phyloP scores from a whole-genome alignment of 441 rosid genomes.

The Jatropha podagrica region DNA sequence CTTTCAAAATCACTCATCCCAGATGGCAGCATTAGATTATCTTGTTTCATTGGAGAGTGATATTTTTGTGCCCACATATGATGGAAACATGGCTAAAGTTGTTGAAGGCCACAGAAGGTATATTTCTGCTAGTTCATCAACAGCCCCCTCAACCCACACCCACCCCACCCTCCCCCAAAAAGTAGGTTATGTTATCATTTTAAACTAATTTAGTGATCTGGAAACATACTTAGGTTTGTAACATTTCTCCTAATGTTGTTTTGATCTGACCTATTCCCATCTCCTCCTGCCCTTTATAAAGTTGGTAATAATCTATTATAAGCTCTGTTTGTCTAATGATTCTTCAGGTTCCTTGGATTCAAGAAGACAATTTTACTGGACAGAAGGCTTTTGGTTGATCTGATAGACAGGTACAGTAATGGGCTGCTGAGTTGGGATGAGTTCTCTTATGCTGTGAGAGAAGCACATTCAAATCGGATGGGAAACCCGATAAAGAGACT shows the following conservation, averaged over 20 bases:
- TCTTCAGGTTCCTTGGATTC: constrained; percentile 73
- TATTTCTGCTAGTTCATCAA: not conserved
- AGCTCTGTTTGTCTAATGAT: constrained; percentile 1
- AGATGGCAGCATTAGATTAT: constrained; percentile 94
- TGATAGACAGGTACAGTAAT: constrained; percentile 62
- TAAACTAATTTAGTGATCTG: constrained; percentile 8
- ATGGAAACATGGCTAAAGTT: constrained; percentile 97
- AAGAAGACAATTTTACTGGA: constrained; percentile 75
- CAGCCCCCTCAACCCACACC: too few relatives aligned
- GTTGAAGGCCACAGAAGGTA: constrained; percentile 99
- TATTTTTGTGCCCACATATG: constrained; percentile 86
- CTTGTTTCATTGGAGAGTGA: constrained; percentile 91
- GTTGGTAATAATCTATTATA: not conserved
- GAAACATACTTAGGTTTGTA: not conserved
- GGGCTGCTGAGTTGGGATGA: constrained; percentile 78
- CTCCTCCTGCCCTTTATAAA: not conserved
- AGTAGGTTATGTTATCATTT: not conserved
- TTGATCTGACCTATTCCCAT: not conserved
- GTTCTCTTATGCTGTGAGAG: constrained; percentile 69
- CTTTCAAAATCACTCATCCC: constrained; percentile 92
- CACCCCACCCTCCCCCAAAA: too few relatives aligned
- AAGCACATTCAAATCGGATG: constrained; percentile 55
- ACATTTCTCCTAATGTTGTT: not conserved
- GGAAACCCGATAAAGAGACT: constrained; percentile 58
- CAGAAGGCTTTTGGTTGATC: constrained; percentile 66